Evolutionary conservation across 176 grass and related monocot genomes (phyloP).

Genomic region (Zoysia japonica): DNA sequence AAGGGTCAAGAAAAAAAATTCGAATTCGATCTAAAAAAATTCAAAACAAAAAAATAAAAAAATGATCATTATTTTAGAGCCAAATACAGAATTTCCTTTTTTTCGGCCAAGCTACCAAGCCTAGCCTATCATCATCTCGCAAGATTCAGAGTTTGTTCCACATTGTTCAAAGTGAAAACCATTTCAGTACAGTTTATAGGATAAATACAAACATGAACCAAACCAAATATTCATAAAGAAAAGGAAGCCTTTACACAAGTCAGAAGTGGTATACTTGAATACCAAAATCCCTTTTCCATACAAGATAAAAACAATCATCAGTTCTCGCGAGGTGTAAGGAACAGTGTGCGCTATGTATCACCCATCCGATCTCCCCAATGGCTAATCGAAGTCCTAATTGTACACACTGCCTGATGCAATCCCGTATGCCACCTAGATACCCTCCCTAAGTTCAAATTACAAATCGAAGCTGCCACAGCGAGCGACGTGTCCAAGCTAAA

Average conservation of each 20-base stretch:
- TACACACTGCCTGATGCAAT: conserved; percentile 71
- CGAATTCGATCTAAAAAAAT: no score
- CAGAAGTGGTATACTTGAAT: neutral
- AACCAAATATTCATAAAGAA: neutral
- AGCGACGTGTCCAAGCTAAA: conserved; percentile 1
- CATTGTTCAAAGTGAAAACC: neutral
- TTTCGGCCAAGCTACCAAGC: neutral
- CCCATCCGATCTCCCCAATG: conserved; percentile 17
- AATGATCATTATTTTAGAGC: no score
- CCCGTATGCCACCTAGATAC: conserved; percentile 77
- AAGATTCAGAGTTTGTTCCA: neutral
- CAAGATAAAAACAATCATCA: neutral
- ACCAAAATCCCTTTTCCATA: neutral
- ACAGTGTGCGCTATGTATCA: conserved; percentile 27
- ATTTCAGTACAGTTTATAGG: neutral
- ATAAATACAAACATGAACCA: neutral
- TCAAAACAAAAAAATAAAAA: no score
- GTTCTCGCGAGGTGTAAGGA: neutral
- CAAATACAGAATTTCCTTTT: neutral
- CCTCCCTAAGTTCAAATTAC: conserved; percentile 14
- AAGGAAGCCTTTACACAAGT: neutral
- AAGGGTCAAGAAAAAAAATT: no score
- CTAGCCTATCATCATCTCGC: neutral
- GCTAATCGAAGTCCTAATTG: conserved; percentile 7
- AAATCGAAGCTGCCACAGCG: conserved; percentile 4